Conservation (phyloP, 208 protist species). For the Crithidia brevicula region DNA sequence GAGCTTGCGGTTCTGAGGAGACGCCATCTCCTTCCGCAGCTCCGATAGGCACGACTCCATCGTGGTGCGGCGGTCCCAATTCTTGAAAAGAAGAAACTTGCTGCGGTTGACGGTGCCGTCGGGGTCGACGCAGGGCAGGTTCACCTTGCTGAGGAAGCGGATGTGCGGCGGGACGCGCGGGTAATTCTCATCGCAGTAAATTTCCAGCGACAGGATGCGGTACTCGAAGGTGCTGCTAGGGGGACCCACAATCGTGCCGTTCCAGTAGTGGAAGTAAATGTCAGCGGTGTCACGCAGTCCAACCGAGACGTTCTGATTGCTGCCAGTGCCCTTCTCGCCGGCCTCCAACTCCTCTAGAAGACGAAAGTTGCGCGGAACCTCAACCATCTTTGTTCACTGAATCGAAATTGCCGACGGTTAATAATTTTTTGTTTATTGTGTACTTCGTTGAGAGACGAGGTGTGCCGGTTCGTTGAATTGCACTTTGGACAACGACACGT, state of each 20-base stretch:
- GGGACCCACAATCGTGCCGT: slow-evolving; percentile 91
- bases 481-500: too few species aligned
- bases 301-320: slow-evolving; percentile 90
- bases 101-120: slow-evolving; percentile 77
- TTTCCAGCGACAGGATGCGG: slow-evolving; percentile 87
- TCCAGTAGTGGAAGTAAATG: slow-evolving; percentile 93
- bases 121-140: slow-evolving; percentile 83
- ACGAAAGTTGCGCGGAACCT: slow-evolving; percentile 92
- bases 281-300: slow-evolving; percentile 88
- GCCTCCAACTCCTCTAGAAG: slow-evolving; percentile 91
- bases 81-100: slow-evolving; percentile 79
- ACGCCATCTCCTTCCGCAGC: slow-evolving; percentile 86
- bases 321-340: slow-evolving; percentile 89
- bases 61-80: slow-evolving; percentile 80
- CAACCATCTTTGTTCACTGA: slow-evolving; percentile 62
- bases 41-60: slow-evolving; percentile 91
- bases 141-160: slow-evolving; percentile 84
- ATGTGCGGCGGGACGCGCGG: slow-evolving; percentile 86
- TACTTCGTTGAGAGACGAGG: too few species aligned
- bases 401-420: neutral
- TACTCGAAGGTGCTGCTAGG: slow-evolving; percentile 90
- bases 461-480: too few species aligned
- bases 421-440: too few species aligned
- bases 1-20: slow-evolving; percentile 83
- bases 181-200: slow-evolving; percentile 92